Conservation (phyloP, 768 basidiomycete species). For the Calocera cornea region DNA sequence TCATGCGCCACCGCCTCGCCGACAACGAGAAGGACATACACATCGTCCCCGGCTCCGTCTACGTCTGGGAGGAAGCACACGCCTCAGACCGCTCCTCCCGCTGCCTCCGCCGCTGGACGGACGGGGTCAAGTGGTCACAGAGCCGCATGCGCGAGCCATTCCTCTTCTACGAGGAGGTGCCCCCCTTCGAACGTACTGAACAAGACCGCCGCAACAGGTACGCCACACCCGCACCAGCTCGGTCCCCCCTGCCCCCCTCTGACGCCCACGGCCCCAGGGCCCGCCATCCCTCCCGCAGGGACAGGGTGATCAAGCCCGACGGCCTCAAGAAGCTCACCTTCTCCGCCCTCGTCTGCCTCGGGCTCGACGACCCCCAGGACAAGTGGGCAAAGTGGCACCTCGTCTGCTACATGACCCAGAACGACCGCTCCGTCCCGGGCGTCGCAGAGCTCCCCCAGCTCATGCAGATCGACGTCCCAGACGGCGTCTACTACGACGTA, state of each 20-base stretch:
- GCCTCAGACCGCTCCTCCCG: background rate
- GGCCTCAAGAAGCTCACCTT: background rate
- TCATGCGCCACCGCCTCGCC: conserved; percentile 1
- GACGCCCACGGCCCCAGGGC: background rate
- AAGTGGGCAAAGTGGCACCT: background rate
- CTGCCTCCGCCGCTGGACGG: conserved; percentile 30
- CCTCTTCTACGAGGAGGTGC: conserved; percentile 45
- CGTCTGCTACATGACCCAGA: background rate
- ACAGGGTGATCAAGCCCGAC: background rate
- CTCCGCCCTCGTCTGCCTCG: background rate
- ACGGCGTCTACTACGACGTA: background rate
- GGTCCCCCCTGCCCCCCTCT: background rate
- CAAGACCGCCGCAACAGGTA: conserved; percentile 6
- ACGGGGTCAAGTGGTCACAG: conserved; percentile 56
- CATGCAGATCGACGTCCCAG: background rate
- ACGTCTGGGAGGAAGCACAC: conserved; percentile 48
- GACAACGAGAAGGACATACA: conserved; percentile 35
- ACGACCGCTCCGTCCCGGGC: background rate
- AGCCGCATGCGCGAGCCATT: conserved; percentile 58
- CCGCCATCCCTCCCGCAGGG: background rate
- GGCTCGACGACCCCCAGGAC: background rate
- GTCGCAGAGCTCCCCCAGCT: background rate
- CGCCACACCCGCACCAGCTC: background rate
- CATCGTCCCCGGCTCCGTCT: conserved; percentile 48
- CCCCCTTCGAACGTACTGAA: conserved; percentile 7